Evolutionary conservation across 768 basidiomycete genomes (phyloP).

Genomic region (Russula virescens): DNA sequence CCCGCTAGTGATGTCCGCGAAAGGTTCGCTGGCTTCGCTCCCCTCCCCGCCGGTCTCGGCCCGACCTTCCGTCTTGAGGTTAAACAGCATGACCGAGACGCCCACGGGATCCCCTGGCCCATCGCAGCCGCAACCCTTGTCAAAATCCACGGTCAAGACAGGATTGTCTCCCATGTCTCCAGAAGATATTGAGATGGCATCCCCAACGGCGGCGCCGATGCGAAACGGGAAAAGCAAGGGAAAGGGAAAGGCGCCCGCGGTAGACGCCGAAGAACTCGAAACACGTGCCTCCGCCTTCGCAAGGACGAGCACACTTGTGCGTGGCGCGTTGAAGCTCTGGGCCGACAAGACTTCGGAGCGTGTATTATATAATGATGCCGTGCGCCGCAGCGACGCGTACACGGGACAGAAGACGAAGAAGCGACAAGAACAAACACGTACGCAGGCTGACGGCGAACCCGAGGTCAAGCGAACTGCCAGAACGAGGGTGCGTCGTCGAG

Average conservation of each 20-base stretch:
- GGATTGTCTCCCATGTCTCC: conserved; percentile 2
- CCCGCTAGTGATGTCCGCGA: conserved; percentile 24
- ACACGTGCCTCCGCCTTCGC: conserved; percentile 5
- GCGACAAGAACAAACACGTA: conserved; percentile 27
- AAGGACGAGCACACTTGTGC: conserved; percentile 7
- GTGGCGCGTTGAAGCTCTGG: conserved; percentile 16
- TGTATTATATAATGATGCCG: conserved; percentile 40
- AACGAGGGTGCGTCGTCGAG: conserved; percentile 34
- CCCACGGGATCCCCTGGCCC: background rate
- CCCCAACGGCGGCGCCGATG: conserved; percentile 2
- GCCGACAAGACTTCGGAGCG: conserved; percentile 15
- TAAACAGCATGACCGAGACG: background rate
- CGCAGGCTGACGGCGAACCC: background rate
- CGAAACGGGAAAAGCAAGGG: conserved; percentile 14
- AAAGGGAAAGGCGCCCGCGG: conserved; percentile 16
- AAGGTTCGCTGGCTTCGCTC: conserved; percentile 17
- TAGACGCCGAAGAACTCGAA: conserved; percentile 8
- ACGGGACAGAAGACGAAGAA: conserved; percentile 39
- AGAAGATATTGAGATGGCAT: conserved; percentile 19
- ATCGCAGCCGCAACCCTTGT: background rate
- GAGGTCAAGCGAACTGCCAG: conserved; percentile 26
- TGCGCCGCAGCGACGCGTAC: conserved; percentile 55
- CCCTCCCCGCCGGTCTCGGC: conserved; percentile 17
- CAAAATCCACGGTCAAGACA: background rate
- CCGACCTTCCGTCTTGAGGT: conserved; percentile 13